These are phyloP conservation scores for Debaryomyces tyrocola DNA, from an alignment of 805 yeast species.

Conservation along the genomic window DNA sequence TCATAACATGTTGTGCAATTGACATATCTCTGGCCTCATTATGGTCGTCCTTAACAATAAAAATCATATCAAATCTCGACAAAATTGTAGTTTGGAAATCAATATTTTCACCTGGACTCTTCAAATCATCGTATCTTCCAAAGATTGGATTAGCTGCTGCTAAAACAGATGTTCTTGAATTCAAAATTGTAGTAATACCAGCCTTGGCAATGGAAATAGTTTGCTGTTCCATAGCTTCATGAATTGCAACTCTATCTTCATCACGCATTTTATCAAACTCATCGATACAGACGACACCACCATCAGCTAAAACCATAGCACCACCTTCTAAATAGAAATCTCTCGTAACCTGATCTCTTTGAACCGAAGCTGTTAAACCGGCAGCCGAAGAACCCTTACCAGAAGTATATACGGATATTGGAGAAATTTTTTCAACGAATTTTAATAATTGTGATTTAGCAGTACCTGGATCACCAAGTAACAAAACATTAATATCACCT, in stretches of 20 bases:
- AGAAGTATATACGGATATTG: conserved; percentile 93
- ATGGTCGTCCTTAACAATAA: conserved; percentile 94
- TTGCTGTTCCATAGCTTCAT: conserved; percentile 99
- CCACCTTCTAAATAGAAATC: conserved; percentile 98
- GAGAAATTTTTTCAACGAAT: conserved; percentile 92
- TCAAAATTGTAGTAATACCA: conserved; percentile 94
- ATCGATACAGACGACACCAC: conserved; percentile 98
- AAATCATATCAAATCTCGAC: conserved; percentile 98
- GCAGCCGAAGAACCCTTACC: conserved; percentile 99
- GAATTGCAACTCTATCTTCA: conserved; percentile 97
- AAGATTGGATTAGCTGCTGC: conserved; percentile 98
- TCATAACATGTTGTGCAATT: conserved; percentile 93
- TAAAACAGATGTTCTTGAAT: conserved; percentile 92
- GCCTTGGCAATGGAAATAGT: conserved; percentile 98
- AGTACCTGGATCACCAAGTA: conserved; percentile 98
- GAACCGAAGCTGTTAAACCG: conserved; percentile 97
- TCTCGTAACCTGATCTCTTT: conserved; percentile 81
- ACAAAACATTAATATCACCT: conserved; percentile 92
- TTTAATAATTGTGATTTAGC: conserved; percentile 95
- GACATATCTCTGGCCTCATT: conserved; percentile 80
- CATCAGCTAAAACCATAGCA: conserved; percentile 99
- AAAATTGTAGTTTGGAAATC: conserved; percentile 96
- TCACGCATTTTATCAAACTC: conserved; percentile 99
- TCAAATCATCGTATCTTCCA: conserved; percentile 94
- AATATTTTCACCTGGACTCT: conserved; percentile 96